Conservation (phyloP, 345 rosid genomes). For the Litchi chinensis region DNA sequence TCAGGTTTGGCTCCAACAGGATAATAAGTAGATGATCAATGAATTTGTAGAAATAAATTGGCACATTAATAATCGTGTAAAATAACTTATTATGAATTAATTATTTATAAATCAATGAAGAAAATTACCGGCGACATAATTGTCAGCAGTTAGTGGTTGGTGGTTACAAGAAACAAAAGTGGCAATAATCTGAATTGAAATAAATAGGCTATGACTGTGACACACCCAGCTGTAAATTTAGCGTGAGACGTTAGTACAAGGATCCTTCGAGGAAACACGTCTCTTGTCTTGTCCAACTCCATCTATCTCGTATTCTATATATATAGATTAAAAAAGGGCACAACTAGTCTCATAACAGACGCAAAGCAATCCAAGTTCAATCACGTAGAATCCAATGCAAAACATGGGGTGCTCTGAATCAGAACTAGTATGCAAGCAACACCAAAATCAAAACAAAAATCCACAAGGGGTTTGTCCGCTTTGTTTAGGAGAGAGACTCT, state of each 20-base stretch:
- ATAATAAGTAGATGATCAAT: too few relatives aligned
- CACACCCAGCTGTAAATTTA: not conserved
- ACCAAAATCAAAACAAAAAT: constrained; percentile 27
- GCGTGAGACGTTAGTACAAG: not conserved
- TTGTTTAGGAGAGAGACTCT: constrained; percentile 43
- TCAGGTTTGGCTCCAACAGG: too few relatives aligned
- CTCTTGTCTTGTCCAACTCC: not conserved
- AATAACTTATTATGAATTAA: too few relatives aligned
- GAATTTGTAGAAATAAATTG: too few relatives aligned
- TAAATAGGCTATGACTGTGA: not conserved
- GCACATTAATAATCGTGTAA: too few relatives aligned
- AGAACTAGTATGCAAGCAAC: constrained; percentile 35
- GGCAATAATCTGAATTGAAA: not conserved
- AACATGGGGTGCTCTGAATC: constrained; percentile 31
- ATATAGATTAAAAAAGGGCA: too few relatives aligned
- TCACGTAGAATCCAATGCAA: not conserved
- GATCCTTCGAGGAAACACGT: constrained; percentile 6
- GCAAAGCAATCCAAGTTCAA: not conserved
- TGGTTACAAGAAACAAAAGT: not conserved
- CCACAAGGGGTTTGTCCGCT: constrained; percentile 47
- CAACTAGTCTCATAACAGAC: not conserved
- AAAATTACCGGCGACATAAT: not conserved
- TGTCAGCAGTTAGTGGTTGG: not conserved
- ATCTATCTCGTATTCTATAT: not conserved
- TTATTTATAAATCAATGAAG: too few relatives aligned